Percentiles rank a stretch among this genome's conserved stretches.
phyloP scores from a whole-genome alignment of 306 rosid genomes.

The Quercus ilex region DNA sequence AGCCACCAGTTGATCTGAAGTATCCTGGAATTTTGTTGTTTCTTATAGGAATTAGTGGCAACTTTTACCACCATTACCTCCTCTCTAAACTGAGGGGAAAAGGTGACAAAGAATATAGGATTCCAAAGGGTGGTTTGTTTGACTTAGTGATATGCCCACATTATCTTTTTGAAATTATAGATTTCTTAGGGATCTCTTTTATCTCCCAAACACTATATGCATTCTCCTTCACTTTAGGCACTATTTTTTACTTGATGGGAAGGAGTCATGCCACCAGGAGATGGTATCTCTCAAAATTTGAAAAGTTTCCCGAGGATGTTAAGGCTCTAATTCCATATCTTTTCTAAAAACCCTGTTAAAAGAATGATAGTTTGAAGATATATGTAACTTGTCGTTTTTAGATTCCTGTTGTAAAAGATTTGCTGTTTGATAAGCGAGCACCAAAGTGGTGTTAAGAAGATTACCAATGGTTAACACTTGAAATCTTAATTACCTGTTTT shows the following conservation, averaged over 20 bases:
- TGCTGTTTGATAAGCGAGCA: no score
- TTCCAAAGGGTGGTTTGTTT: constrained; percentile 84
- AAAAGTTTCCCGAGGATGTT: constrained; percentile 54
- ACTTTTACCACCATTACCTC: constrained; percentile 76
- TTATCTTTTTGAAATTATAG: constrained; percentile 69
- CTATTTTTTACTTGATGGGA: constrained; percentile 53
- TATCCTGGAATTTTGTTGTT: constrained; percentile 49
- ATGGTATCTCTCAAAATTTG: constrained; percentile 79
- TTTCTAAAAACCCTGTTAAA: constrained; percentile 21
- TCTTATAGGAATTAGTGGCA: constrained; percentile 61
- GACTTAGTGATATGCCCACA: constrained; percentile 68
- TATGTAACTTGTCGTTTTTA: neutral
- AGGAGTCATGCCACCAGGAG: constrained; percentile 70
- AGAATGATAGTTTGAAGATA: neutral
- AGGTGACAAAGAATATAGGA: constrained; percentile 63
- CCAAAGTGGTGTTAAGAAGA: no score
- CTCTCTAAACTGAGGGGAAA: constrained; percentile 55
- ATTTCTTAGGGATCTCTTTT: constrained; percentile 3
- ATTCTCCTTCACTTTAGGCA: constrained; percentile 42
- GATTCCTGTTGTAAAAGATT: neutral
- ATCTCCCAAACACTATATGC: constrained; percentile 63
- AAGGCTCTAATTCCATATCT: constrained; percentile 71
- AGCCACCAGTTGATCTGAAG: constrained; percentile 49
- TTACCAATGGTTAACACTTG: no score
- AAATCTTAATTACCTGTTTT: no score